Conservation (phyloP, 345 rosid species). For the Arabidopsis suecica region DNA sequence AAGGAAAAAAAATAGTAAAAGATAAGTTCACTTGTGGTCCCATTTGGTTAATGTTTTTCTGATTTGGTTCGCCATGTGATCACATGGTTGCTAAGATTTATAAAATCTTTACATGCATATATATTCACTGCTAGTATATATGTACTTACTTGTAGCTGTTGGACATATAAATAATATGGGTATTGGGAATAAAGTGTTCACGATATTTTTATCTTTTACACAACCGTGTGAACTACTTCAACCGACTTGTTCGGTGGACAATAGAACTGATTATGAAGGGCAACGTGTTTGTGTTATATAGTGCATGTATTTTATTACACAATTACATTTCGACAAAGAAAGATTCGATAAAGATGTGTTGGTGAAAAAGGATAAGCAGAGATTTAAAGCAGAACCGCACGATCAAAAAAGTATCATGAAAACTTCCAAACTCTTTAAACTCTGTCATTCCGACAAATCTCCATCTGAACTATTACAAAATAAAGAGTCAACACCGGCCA, state of each 20-base stretch:
- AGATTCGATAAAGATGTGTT: slow-evolving; percentile 24
- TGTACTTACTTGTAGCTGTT: slow-evolving; percentile 7
- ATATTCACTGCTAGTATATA: neutral
- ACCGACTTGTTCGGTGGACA: slow-evolving; percentile 13
- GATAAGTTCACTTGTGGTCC: slow-evolving; percentile 29
- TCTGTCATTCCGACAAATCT: slow-evolving; percentile 3
- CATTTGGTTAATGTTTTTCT: slow-evolving; percentile 3
- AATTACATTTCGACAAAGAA: no score
- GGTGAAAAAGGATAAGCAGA: slow-evolving; percentile 16
- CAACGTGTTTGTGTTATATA: slow-evolving; percentile 8
- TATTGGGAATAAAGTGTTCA: neutral
- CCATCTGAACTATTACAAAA: neutral
- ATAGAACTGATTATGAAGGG: neutral
- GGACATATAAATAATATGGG: neutral
- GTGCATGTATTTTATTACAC: neutral
- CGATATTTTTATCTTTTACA: neutral
- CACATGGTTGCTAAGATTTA: slow-evolving; percentile 36
- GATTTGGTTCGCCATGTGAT: slow-evolving; percentile 40
- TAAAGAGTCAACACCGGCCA: slow-evolving; percentile 11
- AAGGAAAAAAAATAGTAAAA: neutral
- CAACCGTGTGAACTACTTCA: slow-evolving; percentile 8
- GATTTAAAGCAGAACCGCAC: slow-evolving; percentile 19
- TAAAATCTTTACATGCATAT: slow-evolving; percentile 17
- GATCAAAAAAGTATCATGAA: neutral
- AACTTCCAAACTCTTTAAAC: neutral